Evolutionary conservation across 306 rosid species (phyloP), one percentile per base, ranked within the genome.

Genomic region (Prunus mira): DNA sequence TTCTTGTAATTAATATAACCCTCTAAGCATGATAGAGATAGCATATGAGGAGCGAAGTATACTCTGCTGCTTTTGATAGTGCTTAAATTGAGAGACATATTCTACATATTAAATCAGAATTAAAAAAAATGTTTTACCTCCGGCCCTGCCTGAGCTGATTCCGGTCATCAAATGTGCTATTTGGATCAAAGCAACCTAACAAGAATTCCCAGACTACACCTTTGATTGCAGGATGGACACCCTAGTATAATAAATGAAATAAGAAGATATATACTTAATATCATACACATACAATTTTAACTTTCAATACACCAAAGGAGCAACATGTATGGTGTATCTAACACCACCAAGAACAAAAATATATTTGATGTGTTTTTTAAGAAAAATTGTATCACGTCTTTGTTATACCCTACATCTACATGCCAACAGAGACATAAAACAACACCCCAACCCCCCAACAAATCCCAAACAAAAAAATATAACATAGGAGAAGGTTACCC

Each of bases 151-250:
- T 90, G 79, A 92, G 88, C 57, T 78, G 83, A 82, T 82, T 85
- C 78, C 97, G 87, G 68, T 94, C 98, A 32, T 89, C 96, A 57
- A 61, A 86, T 65, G 97, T 85, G 88, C 96, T 94, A 68, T 84
- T 83, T 38, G 97, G 96, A 85, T 90, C 96, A 85, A 82, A 94
- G 77, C 97, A 92, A 78, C 98, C 97, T 77, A 92, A 78, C 91
- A 94, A 89, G 87, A 94, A 94, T 79, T 94, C 98, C 98, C 96
- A 92, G 34, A 94, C 98, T 72, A 51, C 88, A 73, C 92, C 98
- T 82, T 94, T 92, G 78, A 94, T 92, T 80, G 95, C 87, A 89
- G 98, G 98, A 80, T 94, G 96, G 76, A 94, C 83, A 61, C 98
- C 98, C 98, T 94, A 78, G 61, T 68, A 82, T 82, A 64, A 28